A percentile compares a stretch with the other conserved stretches of the same genome.
Evolutionary conservation across 225 moss, liverwort and hornwort species (phyloP).

Genomic region (Polytrichum commune): DNA sequence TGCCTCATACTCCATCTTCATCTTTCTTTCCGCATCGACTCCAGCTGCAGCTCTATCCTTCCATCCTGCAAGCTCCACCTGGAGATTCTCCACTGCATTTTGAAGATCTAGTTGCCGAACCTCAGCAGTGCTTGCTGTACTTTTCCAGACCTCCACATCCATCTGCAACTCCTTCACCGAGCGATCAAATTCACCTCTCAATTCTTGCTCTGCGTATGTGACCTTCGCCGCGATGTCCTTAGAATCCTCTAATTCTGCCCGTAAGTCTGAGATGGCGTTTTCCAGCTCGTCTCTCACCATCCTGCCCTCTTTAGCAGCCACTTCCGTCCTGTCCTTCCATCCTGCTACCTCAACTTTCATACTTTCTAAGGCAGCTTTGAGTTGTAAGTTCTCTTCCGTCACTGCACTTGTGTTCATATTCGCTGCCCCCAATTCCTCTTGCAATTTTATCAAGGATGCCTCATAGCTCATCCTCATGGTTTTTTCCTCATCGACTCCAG

Average conservation of each 20-base stretch:
- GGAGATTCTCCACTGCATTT: conserved; percentile 12
- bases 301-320: neutral
- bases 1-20: conserved; percentile 13
- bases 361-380: conserved; percentile 3
- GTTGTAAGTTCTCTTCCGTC: neutral
- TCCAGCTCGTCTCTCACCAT: conserved; percentile 6
- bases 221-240: conserved; percentile 23
- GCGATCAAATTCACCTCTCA: conserved; percentile 15
- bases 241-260: conserved; percentile 29
- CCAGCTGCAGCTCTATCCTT: conserved; percentile 25
- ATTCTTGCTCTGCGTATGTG: neutral
- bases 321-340: neutral
- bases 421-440: conserved; percentile 17
- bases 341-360: conserved; percentile 21
- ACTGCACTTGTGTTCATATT: conserved; percentile 5
- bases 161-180: conserved; percentile 9
- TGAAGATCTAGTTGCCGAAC: neutral
- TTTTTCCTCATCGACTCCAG: conserved; percentile 12
- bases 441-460: conserved; percentile 16
- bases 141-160: conserved; percentile 16
- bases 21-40: conserved; percentile 12
- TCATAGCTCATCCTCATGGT: conserved; percentile 7
- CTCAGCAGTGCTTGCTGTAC: neutral
- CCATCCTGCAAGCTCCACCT: conserved; percentile 30
- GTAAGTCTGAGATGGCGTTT: conserved; percentile 15